These are phyloP conservation scores for Fusarium temperatum DNA, from an alignment of 2,329 filamentous ascomycete genomes.

Conservation along the genomic window DNA sequence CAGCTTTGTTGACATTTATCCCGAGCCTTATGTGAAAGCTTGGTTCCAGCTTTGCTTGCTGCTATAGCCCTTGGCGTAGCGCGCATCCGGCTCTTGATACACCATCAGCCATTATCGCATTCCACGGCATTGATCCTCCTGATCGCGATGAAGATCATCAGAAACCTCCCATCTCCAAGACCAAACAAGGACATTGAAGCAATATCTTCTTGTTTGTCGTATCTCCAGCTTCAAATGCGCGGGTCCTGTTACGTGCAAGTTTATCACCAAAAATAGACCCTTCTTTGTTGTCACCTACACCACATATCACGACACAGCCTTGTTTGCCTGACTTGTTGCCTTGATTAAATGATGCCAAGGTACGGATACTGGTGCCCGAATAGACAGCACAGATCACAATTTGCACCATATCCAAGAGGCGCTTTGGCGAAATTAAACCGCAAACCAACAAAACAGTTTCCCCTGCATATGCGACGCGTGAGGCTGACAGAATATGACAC, in stretches of 20 bases:
- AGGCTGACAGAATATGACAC: background rate
- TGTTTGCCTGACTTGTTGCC: background rate
- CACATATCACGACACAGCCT: constrained; percentile 14
- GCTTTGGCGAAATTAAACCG: background rate
- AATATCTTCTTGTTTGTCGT: background rate
- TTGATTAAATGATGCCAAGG: background rate
- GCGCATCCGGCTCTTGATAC: background rate
- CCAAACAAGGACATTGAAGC: background rate
- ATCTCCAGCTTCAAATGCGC: background rate
- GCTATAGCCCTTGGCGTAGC: background rate
- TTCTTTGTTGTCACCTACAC: background rate
- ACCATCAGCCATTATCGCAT: background rate
- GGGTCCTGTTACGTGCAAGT: background rate
- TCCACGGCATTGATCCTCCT: background rate
- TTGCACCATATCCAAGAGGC: background rate
- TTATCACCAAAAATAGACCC: background rate
- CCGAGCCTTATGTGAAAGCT: background rate
- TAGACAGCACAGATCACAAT: background rate
- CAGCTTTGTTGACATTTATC: constrained; percentile 5
- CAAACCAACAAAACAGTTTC: background rate
- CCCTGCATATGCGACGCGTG: background rate
- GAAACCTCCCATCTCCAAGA: background rate
- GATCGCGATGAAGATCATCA: background rate
- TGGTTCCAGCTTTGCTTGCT: background rate
- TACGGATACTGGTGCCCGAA: background rate